A percentile compares a stretch with the other conserved stretches of the same genome.
These are phyloP conservation scores for Magnusiomyces clavatus DNA, from an alignment of 1,139 yeast genomes.

Conservation along the genomic window DNA sequence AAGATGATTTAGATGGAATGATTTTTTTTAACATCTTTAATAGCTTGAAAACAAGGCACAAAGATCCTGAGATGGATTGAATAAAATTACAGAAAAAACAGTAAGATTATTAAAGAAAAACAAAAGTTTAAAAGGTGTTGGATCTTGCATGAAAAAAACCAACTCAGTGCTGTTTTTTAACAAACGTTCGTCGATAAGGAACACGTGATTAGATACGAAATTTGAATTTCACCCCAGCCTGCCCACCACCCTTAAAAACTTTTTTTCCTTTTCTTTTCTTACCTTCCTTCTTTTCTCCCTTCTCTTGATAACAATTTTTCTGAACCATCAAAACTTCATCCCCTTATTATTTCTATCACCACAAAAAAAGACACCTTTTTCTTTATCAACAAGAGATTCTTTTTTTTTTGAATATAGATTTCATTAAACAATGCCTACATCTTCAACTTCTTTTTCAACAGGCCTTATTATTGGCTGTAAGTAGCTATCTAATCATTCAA, in stretches of 20 bases:
- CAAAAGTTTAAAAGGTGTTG: not conserved
- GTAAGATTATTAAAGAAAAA: not conserved
- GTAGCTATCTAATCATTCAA: constrained; percentile 3
- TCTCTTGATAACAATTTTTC: not conserved
- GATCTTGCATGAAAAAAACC: not conserved
- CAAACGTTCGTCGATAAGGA: too few relatives aligned
- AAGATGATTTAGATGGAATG: too few relatives aligned
- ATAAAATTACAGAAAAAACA: too few relatives aligned
- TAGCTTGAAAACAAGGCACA: too few relatives aligned
- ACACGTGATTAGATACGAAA: too few relatives aligned
- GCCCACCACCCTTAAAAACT: not conserved
- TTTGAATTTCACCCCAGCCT: not conserved
- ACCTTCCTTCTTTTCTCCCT: not conserved
- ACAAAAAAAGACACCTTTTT: not conserved
- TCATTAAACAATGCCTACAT: constrained; percentile 23
- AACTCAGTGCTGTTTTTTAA: too few relatives aligned
- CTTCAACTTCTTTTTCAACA: constrained; percentile 31
- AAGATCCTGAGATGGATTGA: too few relatives aligned
- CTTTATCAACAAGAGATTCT: too few relatives aligned
- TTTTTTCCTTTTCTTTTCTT: not conserved
- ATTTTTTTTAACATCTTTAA: too few relatives aligned
- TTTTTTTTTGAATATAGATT: not conserved
- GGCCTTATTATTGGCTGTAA: constrained; percentile 29
- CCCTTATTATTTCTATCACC: not conserved
- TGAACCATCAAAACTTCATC: too few relatives aligned